Evolutionary conservation across 176 grass and related monocot genomes (phyloP).

Genomic region (Saccharum spontaneum): DNA sequence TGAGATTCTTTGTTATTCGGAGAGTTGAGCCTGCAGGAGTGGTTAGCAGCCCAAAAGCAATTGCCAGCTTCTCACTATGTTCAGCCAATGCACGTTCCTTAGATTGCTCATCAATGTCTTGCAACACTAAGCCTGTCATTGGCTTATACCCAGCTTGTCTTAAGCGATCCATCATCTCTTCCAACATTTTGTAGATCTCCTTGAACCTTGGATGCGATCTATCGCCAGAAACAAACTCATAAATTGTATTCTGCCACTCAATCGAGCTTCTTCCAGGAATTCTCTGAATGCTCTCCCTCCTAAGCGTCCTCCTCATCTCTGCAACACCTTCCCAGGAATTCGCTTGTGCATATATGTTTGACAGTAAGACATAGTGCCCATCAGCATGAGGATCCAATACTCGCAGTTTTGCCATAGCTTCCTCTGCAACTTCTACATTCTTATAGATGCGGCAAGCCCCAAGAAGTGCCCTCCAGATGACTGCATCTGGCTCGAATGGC

Average conservation of each 20-base stretch:
- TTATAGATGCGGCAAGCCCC: constrained; percentile 70
- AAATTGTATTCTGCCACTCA: constrained; percentile 43
- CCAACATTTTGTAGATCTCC: constrained; percentile 60
- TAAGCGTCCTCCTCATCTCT: constrained; percentile 59
- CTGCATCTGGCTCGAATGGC: constrained; percentile 55
- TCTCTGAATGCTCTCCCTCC: constrained; percentile 48
- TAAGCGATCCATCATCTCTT: constrained; percentile 58
- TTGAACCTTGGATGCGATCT: constrained; percentile 51
- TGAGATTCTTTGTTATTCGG: constrained; percentile 74
- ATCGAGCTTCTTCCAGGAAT: constrained; percentile 75
- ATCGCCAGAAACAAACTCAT: constrained; percentile 58
- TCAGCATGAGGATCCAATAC: constrained; percentile 62
- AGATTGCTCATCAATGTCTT: constrained; percentile 55
- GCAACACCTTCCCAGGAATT: constrained; percentile 64
- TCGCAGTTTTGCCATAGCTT: constrained; percentile 54
- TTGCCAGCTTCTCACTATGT: constrained; percentile 76
- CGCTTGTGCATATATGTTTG: constrained; percentile 75
- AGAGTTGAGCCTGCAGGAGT: constrained; percentile 56
- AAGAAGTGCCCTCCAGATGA: constrained; percentile 78
- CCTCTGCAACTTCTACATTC: constrained; percentile 65
- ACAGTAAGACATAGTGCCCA: constrained; percentile 60
- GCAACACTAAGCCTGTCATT: constrained; percentile 64
- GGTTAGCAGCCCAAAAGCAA: constrained; percentile 63
- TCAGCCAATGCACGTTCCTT: constrained; percentile 53
- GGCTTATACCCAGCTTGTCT: constrained; percentile 57